Evolutionary conservation across 768 basidiomycete genomes (phyloP).

Genomic region (Chalciporus pseudorubinellus): DNA sequence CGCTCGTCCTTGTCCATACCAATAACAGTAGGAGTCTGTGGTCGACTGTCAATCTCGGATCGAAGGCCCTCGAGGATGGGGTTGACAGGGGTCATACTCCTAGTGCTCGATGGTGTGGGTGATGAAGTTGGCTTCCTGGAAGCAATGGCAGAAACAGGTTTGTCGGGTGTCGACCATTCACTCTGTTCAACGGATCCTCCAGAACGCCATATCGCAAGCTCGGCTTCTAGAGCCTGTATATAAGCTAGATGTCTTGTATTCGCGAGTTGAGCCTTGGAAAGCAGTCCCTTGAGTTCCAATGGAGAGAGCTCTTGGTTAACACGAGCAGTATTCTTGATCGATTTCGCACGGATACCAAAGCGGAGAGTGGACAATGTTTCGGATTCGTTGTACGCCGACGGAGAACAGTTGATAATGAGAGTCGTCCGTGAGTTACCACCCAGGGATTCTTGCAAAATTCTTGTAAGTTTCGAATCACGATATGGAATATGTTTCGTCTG

Average conservation of each 20-base stretch:
- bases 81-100: constrained; percentile 74
- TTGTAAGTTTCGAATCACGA: constrained; percentile 97
- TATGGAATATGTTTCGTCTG: constrained; percentile 97
- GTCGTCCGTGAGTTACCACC: constrained; percentile 95
- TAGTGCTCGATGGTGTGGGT: constrained; percentile 63
- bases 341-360: constrained; percentile 99
- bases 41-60: constrained; percentile 74
- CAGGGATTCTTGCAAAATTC: constrained; percentile 97
- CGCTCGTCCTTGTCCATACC: constrained; percentile 94
- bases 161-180: constrained; percentile 77
- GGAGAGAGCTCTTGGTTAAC: constrained; percentile 98
- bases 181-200: constrained; percentile 82
- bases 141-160: constrained; percentile 42
- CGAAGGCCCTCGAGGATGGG: constrained; percentile 70
- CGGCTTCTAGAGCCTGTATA: constrained; percentile 87
- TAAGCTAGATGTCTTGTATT: constrained; percentile 83
- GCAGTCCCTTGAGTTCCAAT: constrained; percentile 87
- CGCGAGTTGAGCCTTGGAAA: constrained; percentile 86
- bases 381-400: constrained; percentile 93
- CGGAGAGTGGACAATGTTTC: constrained; percentile 97
- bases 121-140: constrained; percentile 51
- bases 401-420: constrained; percentile 99
- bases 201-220: constrained; percentile 83
- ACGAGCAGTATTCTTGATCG: constrained; percentile 99
- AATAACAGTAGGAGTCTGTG: constrained; percentile 88